Evolutionary conservation across 352 stramenopile species (phyloP).

Genomic region (Saprolegnia diclina): DNA sequence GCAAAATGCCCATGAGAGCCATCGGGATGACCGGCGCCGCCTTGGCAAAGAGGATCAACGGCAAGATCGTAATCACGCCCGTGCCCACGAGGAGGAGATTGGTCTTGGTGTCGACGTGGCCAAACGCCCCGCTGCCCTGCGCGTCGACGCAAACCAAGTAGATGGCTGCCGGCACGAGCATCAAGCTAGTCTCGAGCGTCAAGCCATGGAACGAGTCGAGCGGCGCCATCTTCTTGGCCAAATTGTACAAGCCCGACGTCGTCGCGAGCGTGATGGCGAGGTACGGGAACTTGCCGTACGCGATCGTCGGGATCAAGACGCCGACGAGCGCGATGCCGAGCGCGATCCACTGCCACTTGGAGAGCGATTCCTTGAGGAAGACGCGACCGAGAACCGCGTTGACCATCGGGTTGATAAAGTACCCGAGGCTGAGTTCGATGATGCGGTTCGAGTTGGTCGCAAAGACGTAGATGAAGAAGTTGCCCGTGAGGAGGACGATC

Average conservation of each 20-base stretch:
- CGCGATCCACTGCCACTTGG: constrained; percentile 5
- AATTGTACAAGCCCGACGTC: constrained; percentile 16
- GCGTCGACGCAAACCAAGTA: constrained; percentile 3
- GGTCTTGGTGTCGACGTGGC: background rate
- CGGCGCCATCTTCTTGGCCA: constrained; percentile 22
- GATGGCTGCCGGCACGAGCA: constrained; percentile 1
- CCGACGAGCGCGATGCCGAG: constrained; percentile 3
- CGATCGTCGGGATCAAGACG: constrained; percentile 19
- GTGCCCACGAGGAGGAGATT: constrained; percentile 19
- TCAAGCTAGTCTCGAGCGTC: constrained; percentile 11
- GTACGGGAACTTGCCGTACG: constrained; percentile 25
- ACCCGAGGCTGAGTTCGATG: constrained; percentile 21
- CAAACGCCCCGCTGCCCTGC: background rate
- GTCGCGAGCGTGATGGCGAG: constrained; percentile 10
- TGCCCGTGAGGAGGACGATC: background rate
- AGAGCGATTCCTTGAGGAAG: constrained; percentile 8
- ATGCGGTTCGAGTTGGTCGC: background rate
- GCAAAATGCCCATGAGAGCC: constrained; percentile 11
- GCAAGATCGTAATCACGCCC: constrained; percentile 16
- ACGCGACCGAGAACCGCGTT: constrained; percentile 14
- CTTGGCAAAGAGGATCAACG: constrained; percentile 4
- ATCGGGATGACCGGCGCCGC: constrained; percentile 16
- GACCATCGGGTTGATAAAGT: constrained; percentile 22
- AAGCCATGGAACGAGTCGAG: constrained; percentile 14
- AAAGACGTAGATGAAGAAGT: constrained; percentile 12